Evolutionary conservation across 1,139 yeast genomes (phyloP), one percentile per base, ranked within the genome.

Genomic region (Saccharomyces hybrid): DNA sequence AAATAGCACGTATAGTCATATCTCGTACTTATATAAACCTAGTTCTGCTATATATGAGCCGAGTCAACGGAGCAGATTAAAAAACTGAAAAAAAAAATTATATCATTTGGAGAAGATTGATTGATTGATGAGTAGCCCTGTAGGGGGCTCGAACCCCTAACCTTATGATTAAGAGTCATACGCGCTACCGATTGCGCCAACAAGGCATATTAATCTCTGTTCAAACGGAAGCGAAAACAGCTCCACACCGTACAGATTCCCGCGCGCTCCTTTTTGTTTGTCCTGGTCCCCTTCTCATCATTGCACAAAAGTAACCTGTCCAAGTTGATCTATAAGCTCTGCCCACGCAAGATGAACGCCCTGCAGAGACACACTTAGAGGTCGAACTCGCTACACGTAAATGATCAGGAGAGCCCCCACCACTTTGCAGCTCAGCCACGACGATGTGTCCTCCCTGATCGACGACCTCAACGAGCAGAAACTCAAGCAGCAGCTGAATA

Each of bases 121-220:
- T 16, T 16, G 20, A 16, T 16, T 16, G 20, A 16, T 16, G 20
- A 16, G 20, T 23, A 69, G 75, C 75, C 74, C 75, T 67, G 73
- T 71, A 72, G 73, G 75, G 75, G 75, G 75, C 72, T 72, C 75
- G 75, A 72, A 71, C 75, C 75, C 75, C 72, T 71, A 71, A 70
- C 75, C 75, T 71, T 71, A 68, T 70, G 75, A 72, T 72, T 72
- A 72, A 72, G 75, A 72, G 75, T 72, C 75, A 70, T 68, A 71
- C 73, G 75, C 75, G 75, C 75, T 72, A 72, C 75, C 75, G 75
- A 72, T 72, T 72, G 75, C 75, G 75, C 75, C 75, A 72, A 71
- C 75, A 71, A 72, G 75, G 75, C 75, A 49, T 48, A 14, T 49
- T 50, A 38, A 41, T 48, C 44, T 47, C 41, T 38, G 34, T 16